Evolutionary conservation across 495 filamentous ascomycete genomes (phyloP), one percentile per base, ranked within the genome.

Genomic region (Tuber aestivum): DNA sequence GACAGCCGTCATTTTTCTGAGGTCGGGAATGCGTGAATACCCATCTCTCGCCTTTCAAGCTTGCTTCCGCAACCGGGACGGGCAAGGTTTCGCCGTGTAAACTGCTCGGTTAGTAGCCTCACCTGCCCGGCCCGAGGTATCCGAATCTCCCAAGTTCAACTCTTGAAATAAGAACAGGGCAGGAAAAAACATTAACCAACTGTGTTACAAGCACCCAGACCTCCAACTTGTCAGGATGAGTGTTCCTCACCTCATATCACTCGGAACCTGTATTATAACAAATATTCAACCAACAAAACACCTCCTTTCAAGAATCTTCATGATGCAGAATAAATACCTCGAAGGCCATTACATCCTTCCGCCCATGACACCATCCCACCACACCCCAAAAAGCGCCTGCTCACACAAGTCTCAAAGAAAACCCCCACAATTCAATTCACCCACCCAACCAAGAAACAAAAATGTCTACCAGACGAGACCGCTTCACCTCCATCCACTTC

Each of bases 401-500:
- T 48, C 20, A 18, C 44, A 21, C 16, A 21, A 21, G n/a, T 1
- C 23, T 14, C 3, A 32, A 14, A 27, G 3, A 32, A 35, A 35
- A 6, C 3, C 1, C 3, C 10, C 32, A 16, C 10, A n/a, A 48
- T 9, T 10, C 27, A 32, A 48, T 5, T 3, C 27, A 18, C 27
- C 14, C n/a, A 32, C 56, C n/a, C 56, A 65, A 35, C 27, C 4
- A 35, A 35, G 12, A 12, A 65, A 61, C 50, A 61, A 61, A 32
- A 65, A 65, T 65, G 56, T 3, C 27, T 23, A 35, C 12, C 3
- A 65, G 56, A 16, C 56, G 14, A 0, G 56, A 65, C 10, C 10
- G 32, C 10, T 65, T 65, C 56, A 65, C 56, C 56, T 65, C 56
- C 27, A 65, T 65, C 56, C 56, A 65, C 56, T 65, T 65, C 56